Evolutionary conservation across 2,329 filamentous ascomycete species (phyloP), one percentile per base, ranked within the genome.

Genomic region (Parastagonospora nodorum): DNA sequence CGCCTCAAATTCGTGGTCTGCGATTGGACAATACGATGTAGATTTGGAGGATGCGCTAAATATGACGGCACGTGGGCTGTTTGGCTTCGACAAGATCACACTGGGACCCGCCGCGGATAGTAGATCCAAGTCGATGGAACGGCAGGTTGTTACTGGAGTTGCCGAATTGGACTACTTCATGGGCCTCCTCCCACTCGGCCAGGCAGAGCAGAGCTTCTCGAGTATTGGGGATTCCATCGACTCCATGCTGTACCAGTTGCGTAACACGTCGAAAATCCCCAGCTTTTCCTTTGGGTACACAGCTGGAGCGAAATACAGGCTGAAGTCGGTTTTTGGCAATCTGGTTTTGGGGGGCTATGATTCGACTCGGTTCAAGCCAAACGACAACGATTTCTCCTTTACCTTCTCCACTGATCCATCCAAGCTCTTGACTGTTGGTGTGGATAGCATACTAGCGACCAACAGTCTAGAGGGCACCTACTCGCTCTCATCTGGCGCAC

Each of bases 281-380:
- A 74, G 69, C 44, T 47, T 70, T 4, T 69, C 71, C 1, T 74
- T 71, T 47, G 63, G 56, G 2, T 74, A 74, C 42, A 71, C 71
- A 15, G 71, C 72, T 39, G 72, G 72, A 16, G 69, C 69, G 28
- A 63, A 64, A 28, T 73, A 74, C 48, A 59, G 61, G 8, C 45
- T 65, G 16, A 72, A 73, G 38, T 66, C 64, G 1, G 67, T 69
- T 0, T 64, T 67, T 32, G 71, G 69, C 7, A 75, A 62, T 42
- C 61, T 77, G 16, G 68, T 73, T 1, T 52, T 78, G 4, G 75
- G 76, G 12, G 76, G 76, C 5, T 78, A 75, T 48, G 75, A 78
- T 52, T 58, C 64, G 14, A 69, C 68, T 1, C 69, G 74, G n/a
- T 72, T 75, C 51, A 64, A 53, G 16, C 45, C 64, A 4, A 65